phyloP scores from a whole-genome alignment of 2,329 filamentous ascomycete species.

The Cordyceps cicadae region DNA sequence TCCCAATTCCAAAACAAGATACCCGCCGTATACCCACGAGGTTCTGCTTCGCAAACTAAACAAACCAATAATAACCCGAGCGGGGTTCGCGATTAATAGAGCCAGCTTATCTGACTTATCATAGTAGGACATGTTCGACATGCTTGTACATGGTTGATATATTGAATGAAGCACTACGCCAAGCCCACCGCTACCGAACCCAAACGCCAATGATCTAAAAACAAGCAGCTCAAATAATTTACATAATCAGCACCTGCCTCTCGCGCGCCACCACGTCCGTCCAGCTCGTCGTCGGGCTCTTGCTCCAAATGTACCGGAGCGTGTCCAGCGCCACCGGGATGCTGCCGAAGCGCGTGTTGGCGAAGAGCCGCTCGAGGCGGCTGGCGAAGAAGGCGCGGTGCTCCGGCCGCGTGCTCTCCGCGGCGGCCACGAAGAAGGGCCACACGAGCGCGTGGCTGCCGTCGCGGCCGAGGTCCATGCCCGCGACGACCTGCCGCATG shows the following conservation, averaged over 20 bases:
- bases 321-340: slow-evolving; percentile 28
- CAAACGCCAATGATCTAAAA: not conserved
- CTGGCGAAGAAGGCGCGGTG: slow-evolving; percentile 28
- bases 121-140: not conserved
- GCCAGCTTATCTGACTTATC: too few species aligned
- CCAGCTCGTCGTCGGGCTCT: slow-evolving; percentile 19
- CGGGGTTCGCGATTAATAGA: too few species aligned
- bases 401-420: slow-evolving; percentile 27
- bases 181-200: not conserved
- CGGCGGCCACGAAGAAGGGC: slow-evolving; percentile 32
- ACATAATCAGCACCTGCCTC: slow-evolving; percentile 23
- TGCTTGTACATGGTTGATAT: not conserved
- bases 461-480: slow-evolving; percentile 20
- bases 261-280: slow-evolving; percentile 23
- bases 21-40: not conserved
- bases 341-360: slow-evolving; percentile 28
- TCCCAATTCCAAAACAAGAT: not conserved
- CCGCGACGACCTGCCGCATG: slow-evolving; percentile 22
- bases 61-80: not conserved
- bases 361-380: slow-evolving; percentile 22
- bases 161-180: not conserved
- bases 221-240: not conserved
- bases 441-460: slow-evolving; percentile 32
- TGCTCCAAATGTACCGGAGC: slow-evolving; percentile 27
- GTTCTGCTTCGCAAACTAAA: not conserved